Conservation (phyloP, 495 filamentous ascomycete species). For the Pyrenula massariospora region DNA sequence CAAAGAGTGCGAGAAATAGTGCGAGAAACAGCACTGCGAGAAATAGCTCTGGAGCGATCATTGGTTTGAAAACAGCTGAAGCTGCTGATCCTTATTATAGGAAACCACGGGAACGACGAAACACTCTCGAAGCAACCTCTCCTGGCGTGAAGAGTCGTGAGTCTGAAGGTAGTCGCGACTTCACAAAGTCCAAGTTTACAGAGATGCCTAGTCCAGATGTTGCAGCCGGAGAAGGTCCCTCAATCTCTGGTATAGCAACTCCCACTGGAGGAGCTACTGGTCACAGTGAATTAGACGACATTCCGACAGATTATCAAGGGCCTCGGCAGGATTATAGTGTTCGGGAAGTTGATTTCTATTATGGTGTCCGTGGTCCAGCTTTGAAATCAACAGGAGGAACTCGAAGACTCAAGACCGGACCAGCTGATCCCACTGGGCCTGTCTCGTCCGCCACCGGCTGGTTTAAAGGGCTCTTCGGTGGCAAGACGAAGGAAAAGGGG, state of each 20-base stretch:
- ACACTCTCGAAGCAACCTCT: constrained; percentile 37
- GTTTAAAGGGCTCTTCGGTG: constrained; percentile 67
- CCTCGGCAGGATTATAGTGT: constrained; percentile 73
- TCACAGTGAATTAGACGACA: constrained; percentile 40
- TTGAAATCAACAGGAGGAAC: constrained; percentile 71
- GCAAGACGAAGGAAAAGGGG: constrained; percentile 75
- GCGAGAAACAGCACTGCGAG: constrained; percentile 33
- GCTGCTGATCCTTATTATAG: constrained; percentile 71
- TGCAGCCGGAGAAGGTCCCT: constrained; percentile 32
- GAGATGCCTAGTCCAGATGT: too few relatives aligned
- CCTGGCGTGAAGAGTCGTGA: constrained; percentile 29
- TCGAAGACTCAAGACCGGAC: constrained; percentile 80
- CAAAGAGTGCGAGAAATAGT: constrained; percentile 53
- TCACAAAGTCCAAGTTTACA: too few relatives aligned
- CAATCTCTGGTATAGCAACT: constrained; percentile 37
- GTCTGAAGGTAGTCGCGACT: constrained; percentile 22
- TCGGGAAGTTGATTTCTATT: constrained; percentile 90
- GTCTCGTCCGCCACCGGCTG: constrained; percentile 80
- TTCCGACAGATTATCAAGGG: constrained; percentile 17
- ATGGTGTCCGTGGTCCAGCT: constrained; percentile 81
- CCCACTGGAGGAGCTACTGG: constrained; percentile 39
- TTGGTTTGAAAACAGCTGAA: constrained; percentile 27
- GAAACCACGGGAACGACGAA: constrained; percentile 58
- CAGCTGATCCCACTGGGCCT: constrained; percentile 86
- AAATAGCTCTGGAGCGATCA: constrained; percentile 24